Percentiles rank a stretch among this genome's conserved stretches.
phyloP scores from a whole-genome alignment of 1,139 yeast species.

The Sugiyamaella grinbergsii region DNA sequence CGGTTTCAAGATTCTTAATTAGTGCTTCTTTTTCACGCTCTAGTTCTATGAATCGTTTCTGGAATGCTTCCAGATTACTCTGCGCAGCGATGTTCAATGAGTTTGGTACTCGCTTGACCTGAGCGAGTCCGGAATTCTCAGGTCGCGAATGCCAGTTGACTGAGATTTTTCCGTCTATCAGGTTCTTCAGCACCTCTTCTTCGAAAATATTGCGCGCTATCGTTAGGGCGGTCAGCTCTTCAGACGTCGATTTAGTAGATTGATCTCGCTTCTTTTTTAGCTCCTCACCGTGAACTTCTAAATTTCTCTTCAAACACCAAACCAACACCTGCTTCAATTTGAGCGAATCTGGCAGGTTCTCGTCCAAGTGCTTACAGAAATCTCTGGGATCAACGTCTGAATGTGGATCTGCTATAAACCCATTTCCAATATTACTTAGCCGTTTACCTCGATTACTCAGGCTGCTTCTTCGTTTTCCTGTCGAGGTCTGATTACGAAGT shows the following conservation, averaged over 20 bases:
- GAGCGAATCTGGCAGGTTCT: conserved; percentile 68
- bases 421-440: conserved; percentile 74
- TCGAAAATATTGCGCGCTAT: conserved; percentile 65
- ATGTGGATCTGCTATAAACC: conserved; percentile 69
- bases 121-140: conserved; percentile 33
- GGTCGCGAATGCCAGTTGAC: conserved; percentile 66
- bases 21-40: conserved; percentile 54
- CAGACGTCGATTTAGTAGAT: conserved; percentile 24
- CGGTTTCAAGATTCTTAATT: conserved; percentile 40
- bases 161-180: conserved; percentile 58
- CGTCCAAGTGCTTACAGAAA: conserved; percentile 64
- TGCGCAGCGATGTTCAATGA: conserved; percentile 57
- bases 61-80: conserved; percentile 51
- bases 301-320: conserved; percentile 65
- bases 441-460: conserved; percentile 61
- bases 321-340: conserved; percentile 67
- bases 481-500: conserved; percentile 33
- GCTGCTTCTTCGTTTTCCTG: conserved; percentile 39
- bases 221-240: conserved; percentile 36
- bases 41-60: conserved; percentile 49
- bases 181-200: conserved; percentile 62
- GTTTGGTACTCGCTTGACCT: conserved; percentile 50
- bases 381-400: conserved; percentile 58
- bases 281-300: conserved; percentile 43
- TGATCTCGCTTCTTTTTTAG: conserved; percentile 36